A percentile compares a stretch with the other conserved stretches of the same genome.
Conservation (phyloP, 257 asterid genomes). For the Avicennia marina region DNA sequence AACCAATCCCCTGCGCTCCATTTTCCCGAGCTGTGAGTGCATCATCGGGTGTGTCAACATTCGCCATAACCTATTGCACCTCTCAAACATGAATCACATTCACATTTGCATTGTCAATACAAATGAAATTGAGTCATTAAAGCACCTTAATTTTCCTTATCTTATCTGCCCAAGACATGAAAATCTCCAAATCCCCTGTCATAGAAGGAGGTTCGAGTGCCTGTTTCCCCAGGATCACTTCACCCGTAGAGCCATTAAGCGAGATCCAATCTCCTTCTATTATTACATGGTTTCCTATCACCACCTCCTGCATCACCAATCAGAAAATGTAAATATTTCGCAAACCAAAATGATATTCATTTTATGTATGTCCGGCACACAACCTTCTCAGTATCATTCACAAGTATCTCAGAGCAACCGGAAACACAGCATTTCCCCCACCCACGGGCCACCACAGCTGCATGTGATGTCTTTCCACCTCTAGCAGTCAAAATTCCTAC, state of each 20-base stretch:
- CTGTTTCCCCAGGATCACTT: slow-evolving; percentile 81
- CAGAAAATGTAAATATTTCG: slow-evolving; percentile 6
- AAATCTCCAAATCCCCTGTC: slow-evolving; percentile 60
- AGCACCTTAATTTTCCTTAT: slow-evolving; percentile 70
- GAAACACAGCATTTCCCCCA: slow-evolving; percentile 99
- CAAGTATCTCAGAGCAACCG: slow-evolving; percentile 88
- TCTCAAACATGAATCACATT: not conserved
- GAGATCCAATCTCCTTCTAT: slow-evolving; percentile 92
- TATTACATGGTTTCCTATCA: slow-evolving; percentile 40
- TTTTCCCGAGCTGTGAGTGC: slow-evolving; percentile 83
- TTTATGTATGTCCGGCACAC: not conserved
- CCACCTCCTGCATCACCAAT: slow-evolving; percentile 40
- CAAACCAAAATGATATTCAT: not conserved
- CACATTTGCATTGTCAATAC: too few relatives aligned
- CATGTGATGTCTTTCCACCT: slow-evolving; percentile 99
- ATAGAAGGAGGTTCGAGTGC: slow-evolving; percentile 84
- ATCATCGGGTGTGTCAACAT: slow-evolving; percentile 96
- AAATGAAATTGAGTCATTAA: not conserved
- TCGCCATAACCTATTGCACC: slow-evolving; percentile 75
- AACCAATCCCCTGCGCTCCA: slow-evolving; percentile 95
- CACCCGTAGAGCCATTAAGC: slow-evolving; percentile 88
- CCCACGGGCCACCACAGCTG: slow-evolving; percentile 99
- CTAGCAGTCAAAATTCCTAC: slow-evolving; percentile 87
- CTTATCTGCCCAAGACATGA: slow-evolving; percentile 92
- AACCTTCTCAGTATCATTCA: slow-evolving; percentile 83